These are phyloP conservation scores for Xylariaceae sp. DNA, from an alignment of 2,329 filamentous ascomycete species.

Conservation along the genomic window DNA sequence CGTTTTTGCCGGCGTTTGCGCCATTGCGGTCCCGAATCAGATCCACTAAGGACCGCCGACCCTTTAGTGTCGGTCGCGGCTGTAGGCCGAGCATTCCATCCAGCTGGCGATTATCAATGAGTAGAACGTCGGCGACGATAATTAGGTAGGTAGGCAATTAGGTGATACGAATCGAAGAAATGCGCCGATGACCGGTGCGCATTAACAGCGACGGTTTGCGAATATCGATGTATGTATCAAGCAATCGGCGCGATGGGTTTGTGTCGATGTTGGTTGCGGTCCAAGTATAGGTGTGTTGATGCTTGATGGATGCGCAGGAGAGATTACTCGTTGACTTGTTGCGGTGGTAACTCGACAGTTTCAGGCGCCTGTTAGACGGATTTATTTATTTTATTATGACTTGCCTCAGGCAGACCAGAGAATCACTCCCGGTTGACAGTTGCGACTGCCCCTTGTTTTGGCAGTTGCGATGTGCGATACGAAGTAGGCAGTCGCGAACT, in stretches of 20 bases:
- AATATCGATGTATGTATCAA: neutral
- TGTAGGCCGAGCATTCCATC: constrained; percentile 44
- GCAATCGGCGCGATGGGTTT: neutral
- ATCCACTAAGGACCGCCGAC: constrained; percentile 50
- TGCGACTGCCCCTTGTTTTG: neutral
- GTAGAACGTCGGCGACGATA: neutral
- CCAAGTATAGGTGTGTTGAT: neutral
- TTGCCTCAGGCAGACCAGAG: neutral
- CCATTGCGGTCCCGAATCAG: constrained; percentile 35
- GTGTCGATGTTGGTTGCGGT: neutral
- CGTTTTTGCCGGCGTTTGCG: constrained; percentile 20
- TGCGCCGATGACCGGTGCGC: too few species aligned
- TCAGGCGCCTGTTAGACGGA: neutral
- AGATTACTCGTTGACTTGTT: constrained; percentile 2
- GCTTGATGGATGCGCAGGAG: neutral
- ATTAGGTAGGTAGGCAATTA: neutral
- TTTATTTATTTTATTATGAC: neutral
- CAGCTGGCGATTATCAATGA: too few species aligned
- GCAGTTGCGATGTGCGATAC: neutral
- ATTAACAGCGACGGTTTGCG: too few species aligned
- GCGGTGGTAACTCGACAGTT: constrained; percentile 3
- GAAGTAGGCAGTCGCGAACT: too few species aligned
- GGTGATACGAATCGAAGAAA: neutral
- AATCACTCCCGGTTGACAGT: too few species aligned
- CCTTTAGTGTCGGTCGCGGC: constrained; percentile 47